A percentile compares a stretch with the other conserved stretches of the same genome.
Conservation (phyloP, 305 asterid species). For the Plantago coronopus region DNA sequence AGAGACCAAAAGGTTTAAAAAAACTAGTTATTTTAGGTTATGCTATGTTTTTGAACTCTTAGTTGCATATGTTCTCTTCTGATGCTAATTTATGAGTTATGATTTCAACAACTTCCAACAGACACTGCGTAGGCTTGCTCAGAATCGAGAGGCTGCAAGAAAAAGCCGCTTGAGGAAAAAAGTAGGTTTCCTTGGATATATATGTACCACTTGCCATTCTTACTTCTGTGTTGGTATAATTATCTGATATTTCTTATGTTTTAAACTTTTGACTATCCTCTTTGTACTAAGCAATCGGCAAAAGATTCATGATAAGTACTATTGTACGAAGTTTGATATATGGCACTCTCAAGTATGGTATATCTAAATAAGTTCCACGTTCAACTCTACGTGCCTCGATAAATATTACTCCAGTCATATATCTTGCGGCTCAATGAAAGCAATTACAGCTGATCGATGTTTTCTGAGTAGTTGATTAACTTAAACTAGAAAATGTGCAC, state of each 20-base stretch:
- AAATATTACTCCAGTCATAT: background rate
- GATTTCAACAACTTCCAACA: slow-evolving; percentile 25
- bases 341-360: background rate
- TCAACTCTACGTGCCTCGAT: background rate
- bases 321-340: background rate
- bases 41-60: background rate
- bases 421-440: background rate
- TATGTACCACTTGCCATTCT: background rate
- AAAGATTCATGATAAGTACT: too few relatives aligned
- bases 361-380: background rate
- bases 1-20: slow-evolving; percentile 50
- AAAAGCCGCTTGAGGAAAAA: slow-evolving; percentile 73
- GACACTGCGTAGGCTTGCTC: slow-evolving; percentile 75
- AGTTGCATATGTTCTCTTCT: slow-evolving; percentile 12
- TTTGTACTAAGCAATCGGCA: background rate
- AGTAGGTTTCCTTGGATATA: slow-evolving; percentile 27
- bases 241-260: background rate
- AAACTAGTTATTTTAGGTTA: background rate
- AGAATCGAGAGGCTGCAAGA: slow-evolving; percentile 82
- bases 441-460: background rate
- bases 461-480: too few relatives aligned
- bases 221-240: background rate
- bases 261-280: background rate
- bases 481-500: too few relatives aligned
- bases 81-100: slow-evolving; percentile 7